Percentiles rank a stretch among this genome's conserved stretches.
Evolutionary conservation across 768 basidiomycete species (phyloP).

Genomic region (Lentinula guzmanii): DNA sequence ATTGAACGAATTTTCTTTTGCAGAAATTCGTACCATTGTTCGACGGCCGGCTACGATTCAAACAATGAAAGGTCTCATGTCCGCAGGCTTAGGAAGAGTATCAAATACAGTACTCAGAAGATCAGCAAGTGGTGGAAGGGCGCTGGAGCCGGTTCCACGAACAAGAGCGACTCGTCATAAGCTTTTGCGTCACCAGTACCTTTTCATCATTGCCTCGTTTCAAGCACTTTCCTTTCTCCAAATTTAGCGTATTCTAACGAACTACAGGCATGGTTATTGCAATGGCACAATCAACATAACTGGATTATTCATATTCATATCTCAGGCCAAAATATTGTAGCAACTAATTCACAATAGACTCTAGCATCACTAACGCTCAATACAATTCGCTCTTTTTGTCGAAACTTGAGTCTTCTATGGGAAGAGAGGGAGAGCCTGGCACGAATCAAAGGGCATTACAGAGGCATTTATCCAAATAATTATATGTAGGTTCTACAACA

Average conservation of each 20-base stretch:
- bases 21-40: conserved; percentile 77
- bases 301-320: neutral
- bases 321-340: neutral
- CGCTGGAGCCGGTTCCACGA: conserved; percentile 10
- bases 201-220: neutral
- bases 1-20: neutral
- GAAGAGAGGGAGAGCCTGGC: too few species aligned
- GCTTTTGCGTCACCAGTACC: neutral
- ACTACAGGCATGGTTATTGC: neutral
- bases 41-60: conserved; percentile 80
- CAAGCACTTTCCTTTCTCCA: neutral
- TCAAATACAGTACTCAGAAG: conserved; percentile 71
- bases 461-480: neutral
- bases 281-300: neutral
- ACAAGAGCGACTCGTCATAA: neutral
- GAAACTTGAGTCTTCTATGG: too few species aligned
- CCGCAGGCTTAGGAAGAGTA: conserved; percentile 76
- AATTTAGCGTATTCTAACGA: neutral
- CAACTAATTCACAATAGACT: neutral
- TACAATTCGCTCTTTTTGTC: too few species aligned
- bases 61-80: conserved; percentile 79
- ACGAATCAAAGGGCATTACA: too few species aligned
- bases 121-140: conserved; percentile 78
- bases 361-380: neutral
- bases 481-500: neutral